Evolutionary conservation across 2,329 filamentous ascomycete species (phyloP).

Genomic region (Pseudogymnoascus sp.): DNA sequence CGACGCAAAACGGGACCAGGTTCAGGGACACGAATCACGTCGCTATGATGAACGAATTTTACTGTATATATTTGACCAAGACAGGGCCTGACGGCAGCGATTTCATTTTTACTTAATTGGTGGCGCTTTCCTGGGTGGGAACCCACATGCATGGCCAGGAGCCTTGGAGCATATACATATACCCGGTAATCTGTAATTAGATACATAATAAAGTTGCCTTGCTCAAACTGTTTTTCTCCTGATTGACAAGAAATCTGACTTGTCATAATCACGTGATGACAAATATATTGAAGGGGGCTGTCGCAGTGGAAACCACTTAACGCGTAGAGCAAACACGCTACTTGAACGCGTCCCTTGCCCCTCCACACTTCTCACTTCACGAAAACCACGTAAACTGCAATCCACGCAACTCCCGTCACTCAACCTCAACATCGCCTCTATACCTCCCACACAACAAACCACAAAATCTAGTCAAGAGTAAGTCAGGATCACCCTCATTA

Average conservation of each 20-base stretch:
- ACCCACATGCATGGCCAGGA: background rate
- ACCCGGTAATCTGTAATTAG: background rate
- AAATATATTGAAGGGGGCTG: background rate
- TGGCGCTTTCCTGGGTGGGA: background rate
- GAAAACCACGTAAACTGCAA: constrained; percentile 3
- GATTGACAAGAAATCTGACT: background rate
- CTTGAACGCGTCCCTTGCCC: constrained; percentile 8
- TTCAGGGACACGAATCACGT: constrained; percentile 25
- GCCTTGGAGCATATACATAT: constrained; percentile 3
- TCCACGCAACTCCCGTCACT: background rate
- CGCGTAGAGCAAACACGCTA: constrained; percentile 9
- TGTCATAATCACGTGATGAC: background rate
- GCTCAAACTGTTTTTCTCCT: background rate
- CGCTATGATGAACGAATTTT: constrained; percentile 25
- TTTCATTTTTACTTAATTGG: background rate
- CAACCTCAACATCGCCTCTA: background rate
- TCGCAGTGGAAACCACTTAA: constrained; percentile 9
- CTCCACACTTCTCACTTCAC: constrained; percentile 8
- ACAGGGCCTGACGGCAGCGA: background rate
- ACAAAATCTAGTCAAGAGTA: constrained; percentile 4
- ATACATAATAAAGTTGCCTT: background rate
- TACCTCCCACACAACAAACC: constrained; percentile 9
- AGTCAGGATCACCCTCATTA: background rate
- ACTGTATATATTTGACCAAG: constrained; percentile 4
- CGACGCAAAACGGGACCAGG: constrained; percentile 23